These are phyloP conservation scores for Quercus wislizeni DNA, from an alignment of 306 rosid species.

Conservation along the genomic window DNA sequence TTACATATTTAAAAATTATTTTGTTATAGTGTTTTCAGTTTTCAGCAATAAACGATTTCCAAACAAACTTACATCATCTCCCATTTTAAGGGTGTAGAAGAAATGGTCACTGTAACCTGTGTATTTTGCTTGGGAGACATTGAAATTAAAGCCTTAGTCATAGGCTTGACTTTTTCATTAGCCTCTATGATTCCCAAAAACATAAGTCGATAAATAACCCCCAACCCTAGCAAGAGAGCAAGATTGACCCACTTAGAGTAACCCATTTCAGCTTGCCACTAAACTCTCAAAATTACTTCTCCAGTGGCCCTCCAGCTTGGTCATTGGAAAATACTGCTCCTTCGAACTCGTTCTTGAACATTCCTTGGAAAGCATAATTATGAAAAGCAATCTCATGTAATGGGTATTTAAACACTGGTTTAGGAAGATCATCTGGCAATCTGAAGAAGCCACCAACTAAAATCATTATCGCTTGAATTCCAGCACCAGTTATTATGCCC, in stretches of 20 bases:
- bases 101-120: conserved; percentile 1
- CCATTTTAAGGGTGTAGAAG: neutral
- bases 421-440: conserved; percentile 50
- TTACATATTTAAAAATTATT: too few relatives aligned
- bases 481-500: conserved; percentile 56
- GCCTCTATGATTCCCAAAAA: conserved; percentile 45
- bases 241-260: conserved; percentile 76
- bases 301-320: conserved; percentile 16
- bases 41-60: fast-evolving
- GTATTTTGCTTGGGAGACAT: neutral
- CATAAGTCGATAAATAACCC: conserved; percentile 36
- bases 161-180: conserved; percentile 30
- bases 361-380: conserved; percentile 37
- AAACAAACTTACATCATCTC: neutral
- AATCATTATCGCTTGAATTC: conserved; percentile 65
- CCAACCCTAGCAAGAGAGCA: too few relatives aligned
- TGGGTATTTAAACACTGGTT: conserved; percentile 57
- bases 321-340: conserved; percentile 7
- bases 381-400: conserved; percentile 53
- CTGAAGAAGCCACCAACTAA: conserved; percentile 52
- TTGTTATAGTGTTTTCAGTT: too few relatives aligned
- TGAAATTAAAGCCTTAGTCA: neutral
- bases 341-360: too few relatives aligned
- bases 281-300: conserved; percentile 26
- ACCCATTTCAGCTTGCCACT: conserved; percentile 43